phyloP scores from a whole-genome alignment of 2,329 filamentous ascomycete genomes.

The Pseudogymnoascus sp. region DNA sequence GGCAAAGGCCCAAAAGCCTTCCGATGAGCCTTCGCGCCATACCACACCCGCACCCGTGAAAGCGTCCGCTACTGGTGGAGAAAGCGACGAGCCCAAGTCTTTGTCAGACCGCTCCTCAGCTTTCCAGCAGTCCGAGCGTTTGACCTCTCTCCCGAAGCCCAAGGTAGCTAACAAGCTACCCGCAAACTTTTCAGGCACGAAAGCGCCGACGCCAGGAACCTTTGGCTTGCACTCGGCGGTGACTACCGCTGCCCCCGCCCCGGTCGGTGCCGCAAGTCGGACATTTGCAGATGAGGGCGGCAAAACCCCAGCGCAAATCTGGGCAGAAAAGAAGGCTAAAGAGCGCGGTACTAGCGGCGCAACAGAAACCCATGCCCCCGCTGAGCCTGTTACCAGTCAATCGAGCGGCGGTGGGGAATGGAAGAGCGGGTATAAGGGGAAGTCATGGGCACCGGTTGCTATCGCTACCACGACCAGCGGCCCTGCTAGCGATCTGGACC shows the following conservation, averaged over 20 bases:
- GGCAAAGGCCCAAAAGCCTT: constrained; percentile 66
- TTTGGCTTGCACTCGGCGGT: constrained; percentile 58
- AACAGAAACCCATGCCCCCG: constrained; percentile 37
- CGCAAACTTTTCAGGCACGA: constrained; percentile 74
- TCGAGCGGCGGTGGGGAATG: constrained; percentile 67
- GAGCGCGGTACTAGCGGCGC: constrained; percentile 54
- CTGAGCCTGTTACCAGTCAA: constrained; percentile 57
- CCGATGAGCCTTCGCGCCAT: constrained; percentile 28
- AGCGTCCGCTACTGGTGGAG: constrained; percentile 29
- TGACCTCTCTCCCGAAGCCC: constrained; percentile 85
- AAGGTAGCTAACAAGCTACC: constrained; percentile 88
- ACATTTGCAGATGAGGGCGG: constrained; percentile 92
- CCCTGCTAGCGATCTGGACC: constrained; percentile 42
- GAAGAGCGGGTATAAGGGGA: constrained; percentile 87
- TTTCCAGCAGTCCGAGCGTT: constrained; percentile 68
- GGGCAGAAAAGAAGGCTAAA: constrained; percentile 93
- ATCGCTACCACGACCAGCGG: constrained; percentile 51
- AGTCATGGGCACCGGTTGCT: constrained; percentile 80
- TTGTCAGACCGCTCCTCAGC: constrained; percentile 69
- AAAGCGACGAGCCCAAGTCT: constrained; percentile 49
- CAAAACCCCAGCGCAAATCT: constrained; percentile 92
- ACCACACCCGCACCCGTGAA: constrained; percentile 38
- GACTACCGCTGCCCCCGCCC: constrained; percentile 44
- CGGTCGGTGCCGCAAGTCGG: constrained; percentile 74
- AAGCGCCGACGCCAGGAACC: constrained; percentile 69